These are phyloP conservation scores for Ogataea corticis DNA, from an alignment of 805 yeast species.

Conservation along the genomic window DNA sequence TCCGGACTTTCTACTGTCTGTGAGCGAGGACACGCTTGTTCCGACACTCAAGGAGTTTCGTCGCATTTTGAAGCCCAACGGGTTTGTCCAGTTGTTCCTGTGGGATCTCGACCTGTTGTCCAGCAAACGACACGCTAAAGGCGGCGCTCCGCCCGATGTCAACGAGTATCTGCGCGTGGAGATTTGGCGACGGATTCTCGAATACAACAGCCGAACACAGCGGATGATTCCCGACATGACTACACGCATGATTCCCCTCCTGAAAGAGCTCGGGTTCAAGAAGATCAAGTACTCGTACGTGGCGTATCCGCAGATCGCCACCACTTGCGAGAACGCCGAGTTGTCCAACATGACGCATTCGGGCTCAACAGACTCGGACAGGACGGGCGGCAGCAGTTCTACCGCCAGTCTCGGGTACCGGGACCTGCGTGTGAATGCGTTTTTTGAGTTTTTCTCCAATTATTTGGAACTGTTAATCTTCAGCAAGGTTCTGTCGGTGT, in stretches of 20 bases:
- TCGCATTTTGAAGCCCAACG: slow-evolving; percentile 33
- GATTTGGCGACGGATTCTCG: slow-evolving; percentile 24
- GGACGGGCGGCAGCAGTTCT: slow-evolving; percentile 6
- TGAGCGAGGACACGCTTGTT: slow-evolving; percentile 19
- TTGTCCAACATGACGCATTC: slow-evolving; percentile 8
- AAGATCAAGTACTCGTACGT: slow-evolving; percentile 26
- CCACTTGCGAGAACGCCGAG: slow-evolving; percentile 16
- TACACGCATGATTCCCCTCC: slow-evolving; percentile 19
- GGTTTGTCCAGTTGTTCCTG: slow-evolving; percentile 30
- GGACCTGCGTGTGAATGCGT: slow-evolving; percentile 31
- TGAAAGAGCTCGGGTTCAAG: slow-evolving; percentile 28
- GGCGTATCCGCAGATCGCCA: slow-evolving; percentile 29
- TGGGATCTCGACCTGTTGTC: slow-evolving; percentile 27
- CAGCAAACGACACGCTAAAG: background rate
- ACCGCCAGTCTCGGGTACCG: slow-evolving; percentile 18
- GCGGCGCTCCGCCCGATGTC: slow-evolving; percentile 9
- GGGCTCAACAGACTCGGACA: slow-evolving; percentile 9
- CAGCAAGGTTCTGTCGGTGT: slow-evolving; percentile 20
- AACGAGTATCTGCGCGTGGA: slow-evolving; percentile 20
- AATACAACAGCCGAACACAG: slow-evolving; percentile 16
- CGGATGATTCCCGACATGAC: slow-evolving; percentile 22
- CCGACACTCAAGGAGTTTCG: slow-evolving; percentile 29
- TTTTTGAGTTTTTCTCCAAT: slow-evolving; percentile 33
- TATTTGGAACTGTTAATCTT: slow-evolving; percentile 30
- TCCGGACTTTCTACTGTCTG: slow-evolving; percentile 29